These are phyloP conservation scores for Pseudocercospora fijiensis DNA, from an alignment of 2,329 filamentous ascomycete species.

Conservation along the genomic window DNA sequence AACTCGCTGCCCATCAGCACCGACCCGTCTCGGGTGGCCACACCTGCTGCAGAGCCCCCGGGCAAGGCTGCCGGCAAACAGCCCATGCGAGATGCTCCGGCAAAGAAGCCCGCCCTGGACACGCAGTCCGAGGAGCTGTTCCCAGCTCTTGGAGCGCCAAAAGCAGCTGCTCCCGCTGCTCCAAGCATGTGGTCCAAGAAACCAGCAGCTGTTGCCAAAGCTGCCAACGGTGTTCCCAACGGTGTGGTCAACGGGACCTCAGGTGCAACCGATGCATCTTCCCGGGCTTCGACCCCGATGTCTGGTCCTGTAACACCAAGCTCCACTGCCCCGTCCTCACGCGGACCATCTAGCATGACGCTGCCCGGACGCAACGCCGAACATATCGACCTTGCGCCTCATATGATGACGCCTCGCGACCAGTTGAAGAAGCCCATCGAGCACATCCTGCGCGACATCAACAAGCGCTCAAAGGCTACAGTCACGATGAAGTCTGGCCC, in stretches of 20 bases:
- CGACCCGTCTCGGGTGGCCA: slow-evolving; percentile 37
- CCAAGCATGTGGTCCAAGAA: slow-evolving; percentile 78
- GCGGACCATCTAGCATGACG: slow-evolving; percentile 54
- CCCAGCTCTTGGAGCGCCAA: slow-evolving; percentile 79
- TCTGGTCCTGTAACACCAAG: slow-evolving; percentile 55
- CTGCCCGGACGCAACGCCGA: slow-evolving; percentile 83
- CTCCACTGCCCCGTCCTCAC: slow-evolving; percentile 51
- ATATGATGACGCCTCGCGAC: slow-evolving; percentile 71
- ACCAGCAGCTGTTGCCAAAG: slow-evolving; percentile 50
- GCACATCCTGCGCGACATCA: slow-evolving; percentile 88
- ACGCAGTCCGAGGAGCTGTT: slow-evolving; percentile 88
- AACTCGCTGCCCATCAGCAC: slow-evolving; percentile 48
- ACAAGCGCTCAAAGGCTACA: slow-evolving; percentile 83
- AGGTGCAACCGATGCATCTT: slow-evolving; percentile 49
- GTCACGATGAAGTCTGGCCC: slow-evolving; percentile 74
- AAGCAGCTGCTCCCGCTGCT: slow-evolving; percentile 61
- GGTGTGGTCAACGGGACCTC: slow-evolving; percentile 56
- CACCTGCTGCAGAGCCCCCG: slow-evolving; percentile 51
- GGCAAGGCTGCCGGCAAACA: slow-evolving; percentile 69
- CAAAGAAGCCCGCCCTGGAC: slow-evolving; percentile 58
- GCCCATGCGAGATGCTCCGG: slow-evolving; percentile 53
- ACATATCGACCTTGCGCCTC: slow-evolving; percentile 68
- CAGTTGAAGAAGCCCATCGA: slow-evolving; percentile 81
- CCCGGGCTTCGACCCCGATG: slow-evolving; percentile 62
- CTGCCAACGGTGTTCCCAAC: slow-evolving; percentile 47